Evolutionary conservation across 805 yeast species (phyloP).

Genomic region (Myxozyma monticola): DNA sequence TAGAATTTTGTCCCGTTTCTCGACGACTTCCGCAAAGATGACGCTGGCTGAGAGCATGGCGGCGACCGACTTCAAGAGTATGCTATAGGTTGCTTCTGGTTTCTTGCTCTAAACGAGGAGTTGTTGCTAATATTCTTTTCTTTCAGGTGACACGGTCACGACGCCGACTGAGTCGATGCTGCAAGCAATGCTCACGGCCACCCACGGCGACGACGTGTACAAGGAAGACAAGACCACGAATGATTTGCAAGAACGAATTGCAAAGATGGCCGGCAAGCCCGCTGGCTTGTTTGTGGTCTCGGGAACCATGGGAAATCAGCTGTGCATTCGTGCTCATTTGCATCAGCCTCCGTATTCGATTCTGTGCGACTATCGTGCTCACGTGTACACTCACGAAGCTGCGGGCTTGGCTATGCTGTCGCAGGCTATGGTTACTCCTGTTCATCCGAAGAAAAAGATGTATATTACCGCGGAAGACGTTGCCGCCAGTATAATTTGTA

Average conservation of each 20-base stretch:
- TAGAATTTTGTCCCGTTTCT: neutral
- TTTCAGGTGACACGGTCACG: slow-evolving; percentile 72
- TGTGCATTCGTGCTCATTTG: slow-evolving; percentile 74
- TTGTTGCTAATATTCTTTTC: neutral
- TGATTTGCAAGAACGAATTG: slow-evolving; percentile 62
- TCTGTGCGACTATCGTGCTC: slow-evolving; percentile 82
- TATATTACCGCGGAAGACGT: slow-evolving; percentile 82
- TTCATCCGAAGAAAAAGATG: slow-evolving; percentile 61
- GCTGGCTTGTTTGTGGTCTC: slow-evolving; percentile 82
- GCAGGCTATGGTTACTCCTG: slow-evolving; percentile 88
- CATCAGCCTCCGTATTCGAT: slow-evolving; percentile 83
- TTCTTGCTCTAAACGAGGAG: neutral
- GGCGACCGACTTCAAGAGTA: slow-evolving; percentile 27
- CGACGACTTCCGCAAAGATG: slow-evolving; percentile 11
- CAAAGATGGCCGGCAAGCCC: slow-evolving; percentile 71
- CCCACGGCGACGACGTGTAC: slow-evolving; percentile 88
- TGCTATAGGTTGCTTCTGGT: neutral
- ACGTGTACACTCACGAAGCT: slow-evolving; percentile 80
- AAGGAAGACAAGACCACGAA: slow-evolving; percentile 74
- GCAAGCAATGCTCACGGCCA: slow-evolving; percentile 54
- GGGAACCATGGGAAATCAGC: slow-evolving; percentile 89
- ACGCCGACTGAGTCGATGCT: slow-evolving; percentile 78
- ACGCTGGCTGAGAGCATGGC: slow-evolving; percentile 19
- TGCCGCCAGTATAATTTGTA: slow-evolving; percentile 46
- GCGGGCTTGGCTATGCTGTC: slow-evolving; percentile 88